These are phyloP conservation scores for Ogataea siamensis DNA, from an alignment of 805 yeast genomes.

Conservation along the genomic window DNA sequence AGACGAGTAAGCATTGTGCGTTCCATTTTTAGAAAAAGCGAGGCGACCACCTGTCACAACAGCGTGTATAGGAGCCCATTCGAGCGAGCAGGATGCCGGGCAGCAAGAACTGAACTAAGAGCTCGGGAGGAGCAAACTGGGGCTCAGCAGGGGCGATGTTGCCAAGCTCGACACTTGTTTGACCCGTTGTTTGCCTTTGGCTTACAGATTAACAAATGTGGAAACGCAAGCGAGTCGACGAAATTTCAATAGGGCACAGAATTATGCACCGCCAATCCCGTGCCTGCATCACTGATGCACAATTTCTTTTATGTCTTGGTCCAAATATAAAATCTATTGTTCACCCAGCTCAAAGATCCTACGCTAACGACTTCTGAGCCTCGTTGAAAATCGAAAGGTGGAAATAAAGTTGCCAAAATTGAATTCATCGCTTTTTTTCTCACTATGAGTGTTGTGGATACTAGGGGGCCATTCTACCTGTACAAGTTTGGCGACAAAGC, in stretches of 20 bases:
- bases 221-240: neutral
- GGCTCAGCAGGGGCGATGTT: too few species aligned
- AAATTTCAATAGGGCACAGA: neutral
- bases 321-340: neutral
- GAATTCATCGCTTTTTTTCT: neutral
- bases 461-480: slow-evolving; percentile 22
- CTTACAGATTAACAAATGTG: neutral
- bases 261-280: neutral
- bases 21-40: neutral
- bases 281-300: slow-evolving; percentile 1
- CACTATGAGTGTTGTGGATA: slow-evolving; percentile 8
- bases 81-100: too few species aligned
- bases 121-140: too few species aligned
- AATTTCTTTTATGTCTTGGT: neutral
- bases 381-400: neutral
- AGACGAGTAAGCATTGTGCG: neutral
- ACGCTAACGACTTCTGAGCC: neutral
- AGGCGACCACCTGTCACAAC: too few species aligned
- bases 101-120: too few species aligned
- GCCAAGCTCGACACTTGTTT: too few species aligned
- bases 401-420: neutral
- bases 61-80: too few species aligned
- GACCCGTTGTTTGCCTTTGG: neutral
- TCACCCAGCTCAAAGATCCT: neutral
- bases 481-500: slow-evolving; percentile 24